phyloP scores from a whole-genome alignment of 2,329 filamentous ascomycete genomes.

The Botrytis byssoidea region DNA sequence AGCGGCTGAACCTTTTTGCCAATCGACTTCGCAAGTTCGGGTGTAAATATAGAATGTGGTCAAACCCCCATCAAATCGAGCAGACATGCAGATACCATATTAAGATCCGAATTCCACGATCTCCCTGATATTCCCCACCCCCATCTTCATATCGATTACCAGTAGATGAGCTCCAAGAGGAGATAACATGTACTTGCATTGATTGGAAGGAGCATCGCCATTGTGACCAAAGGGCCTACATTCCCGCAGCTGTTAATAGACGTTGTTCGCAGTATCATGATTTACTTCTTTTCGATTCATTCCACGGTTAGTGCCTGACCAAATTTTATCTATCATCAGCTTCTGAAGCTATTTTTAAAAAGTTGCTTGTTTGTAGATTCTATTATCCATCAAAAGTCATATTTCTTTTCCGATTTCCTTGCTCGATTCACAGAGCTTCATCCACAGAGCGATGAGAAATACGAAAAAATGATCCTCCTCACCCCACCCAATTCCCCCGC shows the following conservation, averaged over 20 bases:
- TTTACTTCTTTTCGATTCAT: not conserved
- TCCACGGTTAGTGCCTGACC: not conserved
- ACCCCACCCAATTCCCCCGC: not conserved
- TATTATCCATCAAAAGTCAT: not conserved
- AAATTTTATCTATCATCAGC: not conserved
- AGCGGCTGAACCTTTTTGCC: not conserved
- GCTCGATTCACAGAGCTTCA: not conserved
- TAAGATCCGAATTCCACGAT: not conserved
- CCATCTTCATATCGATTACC: not conserved
- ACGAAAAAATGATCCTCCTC: not conserved
- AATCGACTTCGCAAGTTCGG: conserved; percentile 9
- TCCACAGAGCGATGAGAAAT: not conserved
- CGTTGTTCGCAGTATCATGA: not conserved
- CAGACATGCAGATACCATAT: not conserved
- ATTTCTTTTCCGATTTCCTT: not conserved
- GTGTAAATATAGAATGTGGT: conserved; percentile 21
- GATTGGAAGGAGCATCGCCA: not conserved
- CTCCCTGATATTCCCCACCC: not conserved
- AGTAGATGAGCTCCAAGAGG: not conserved
- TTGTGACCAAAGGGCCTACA: not conserved
- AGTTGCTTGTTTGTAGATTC: not conserved
- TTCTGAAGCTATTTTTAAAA: not conserved
- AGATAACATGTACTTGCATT: not conserved
- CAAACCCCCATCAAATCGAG: conserved; percentile 14
- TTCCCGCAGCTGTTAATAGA: not conserved